Evolutionary conservation across 768 basidiomycete genomes (phyloP).

Genomic region (Rossbeevera mucosa): DNA sequence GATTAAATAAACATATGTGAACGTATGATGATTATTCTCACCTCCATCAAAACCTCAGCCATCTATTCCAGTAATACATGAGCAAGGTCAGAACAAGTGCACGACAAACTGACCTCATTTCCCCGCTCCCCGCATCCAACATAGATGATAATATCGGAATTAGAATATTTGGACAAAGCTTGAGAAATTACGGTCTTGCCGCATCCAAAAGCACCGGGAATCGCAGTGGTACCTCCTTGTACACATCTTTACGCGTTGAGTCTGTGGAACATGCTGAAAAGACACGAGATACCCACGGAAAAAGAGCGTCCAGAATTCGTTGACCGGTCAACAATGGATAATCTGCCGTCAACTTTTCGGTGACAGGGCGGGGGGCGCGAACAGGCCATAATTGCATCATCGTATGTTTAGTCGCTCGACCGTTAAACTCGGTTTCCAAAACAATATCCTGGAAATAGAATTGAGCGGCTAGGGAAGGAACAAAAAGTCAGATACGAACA

Average conservation of each 20-base stretch:
- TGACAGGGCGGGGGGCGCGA: slow-evolving; percentile 90
- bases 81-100: slow-evolving; percentile 35
- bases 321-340: slow-evolving; percentile 93
- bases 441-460: slow-evolving; percentile 69
- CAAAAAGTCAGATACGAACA: slow-evolving; percentile 42
- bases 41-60: slow-evolving; percentile 99
- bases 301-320: slow-evolving; percentile 92
- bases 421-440: slow-evolving; percentile 96
- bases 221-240: slow-evolving; percentile 94
- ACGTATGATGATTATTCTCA: slow-evolving; percentile 28
- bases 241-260: slow-evolving; percentile 60
- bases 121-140: slow-evolving; percentile 99
- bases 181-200: slow-evolving; percentile 99
- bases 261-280: neutral
- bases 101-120: slow-evolving; percentile 63
- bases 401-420: slow-evolving; percentile 86
- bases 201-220: slow-evolving; percentile 98
- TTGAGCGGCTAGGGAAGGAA: neutral
- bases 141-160: slow-evolving; percentile 98
- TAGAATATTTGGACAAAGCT: slow-evolving; percentile 96
- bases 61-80: slow-evolving; percentile 48
- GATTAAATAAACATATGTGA: slow-evolving; percentile 13
- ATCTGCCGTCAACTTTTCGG: slow-evolving; percentile 94
- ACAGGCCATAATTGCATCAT: slow-evolving; percentile 99
- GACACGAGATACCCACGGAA: slow-evolving; percentile 61